phyloP scores from a whole-genome alignment of 768 basidiomycete species.

The Clitopilus hobsonii region DNA sequence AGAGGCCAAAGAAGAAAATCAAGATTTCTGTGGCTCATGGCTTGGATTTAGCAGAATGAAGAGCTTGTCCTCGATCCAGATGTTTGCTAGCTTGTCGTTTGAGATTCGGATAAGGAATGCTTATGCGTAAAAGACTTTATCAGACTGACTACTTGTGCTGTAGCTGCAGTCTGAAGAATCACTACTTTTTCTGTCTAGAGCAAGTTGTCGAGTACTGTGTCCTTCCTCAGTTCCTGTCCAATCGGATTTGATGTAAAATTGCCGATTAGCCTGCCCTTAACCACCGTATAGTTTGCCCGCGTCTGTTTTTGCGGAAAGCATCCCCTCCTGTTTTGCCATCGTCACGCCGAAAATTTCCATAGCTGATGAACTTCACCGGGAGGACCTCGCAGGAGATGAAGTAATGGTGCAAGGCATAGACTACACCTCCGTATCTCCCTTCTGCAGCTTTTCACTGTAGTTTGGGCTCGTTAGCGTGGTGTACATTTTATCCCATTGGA shows the following conservation, averaged over 20 bases:
- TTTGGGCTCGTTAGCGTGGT: constrained; percentile 83
- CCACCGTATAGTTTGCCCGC: neutral
- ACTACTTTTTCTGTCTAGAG: neutral
- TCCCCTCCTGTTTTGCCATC: constrained; percentile 40
- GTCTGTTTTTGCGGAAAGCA: constrained; percentile 12
- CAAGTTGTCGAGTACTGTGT: neutral
- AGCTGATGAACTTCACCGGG: constrained; percentile 37
- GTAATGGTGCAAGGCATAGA: constrained; percentile 85
- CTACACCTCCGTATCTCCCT: constrained; percentile 88
- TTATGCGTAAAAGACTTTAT: neutral
- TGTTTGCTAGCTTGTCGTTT: too few relatives aligned
- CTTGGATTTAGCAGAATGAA: constrained; percentile 72
- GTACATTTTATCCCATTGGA: constrained; percentile 47
- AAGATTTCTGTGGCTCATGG: constrained; percentile 69
- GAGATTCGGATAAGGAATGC: neutral
- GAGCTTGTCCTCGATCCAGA: constrained; percentile 8
- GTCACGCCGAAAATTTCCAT: constrained; percentile 28
- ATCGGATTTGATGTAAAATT: neutral
- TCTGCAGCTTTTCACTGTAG: constrained; percentile 43
- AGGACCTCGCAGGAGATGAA: constrained; percentile 89
- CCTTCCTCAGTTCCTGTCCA: too few relatives aligned
- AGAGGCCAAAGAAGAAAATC: constrained; percentile 49
- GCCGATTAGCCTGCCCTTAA: constrained; percentile 19
- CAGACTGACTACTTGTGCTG: neutral
- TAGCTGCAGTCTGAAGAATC: neutral